Evolutionary conservation across 768 basidiomycete species (phyloP).

Genomic region (Mycena capillaripes): DNA sequence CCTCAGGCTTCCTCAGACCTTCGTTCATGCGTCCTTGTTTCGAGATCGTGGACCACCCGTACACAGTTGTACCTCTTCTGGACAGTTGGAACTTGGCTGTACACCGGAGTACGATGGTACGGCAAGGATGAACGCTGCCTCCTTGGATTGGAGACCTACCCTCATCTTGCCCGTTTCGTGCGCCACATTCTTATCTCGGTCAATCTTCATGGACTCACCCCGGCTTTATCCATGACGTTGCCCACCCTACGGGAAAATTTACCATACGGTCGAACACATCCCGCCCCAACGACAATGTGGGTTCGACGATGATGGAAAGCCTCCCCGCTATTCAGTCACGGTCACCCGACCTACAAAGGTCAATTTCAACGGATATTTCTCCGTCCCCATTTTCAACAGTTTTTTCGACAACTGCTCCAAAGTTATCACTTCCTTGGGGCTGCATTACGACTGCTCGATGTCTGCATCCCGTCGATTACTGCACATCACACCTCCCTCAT

Average conservation of each 20-base stretch:
- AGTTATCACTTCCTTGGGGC: not conserved
- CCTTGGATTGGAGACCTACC: not conserved
- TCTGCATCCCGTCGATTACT: not conserved
- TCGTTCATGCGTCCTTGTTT: not conserved
- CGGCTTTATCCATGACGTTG: not conserved
- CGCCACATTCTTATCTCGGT: slow-evolving; percentile 6
- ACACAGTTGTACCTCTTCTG: not conserved
- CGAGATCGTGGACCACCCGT: not conserved
- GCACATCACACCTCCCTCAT: not conserved
- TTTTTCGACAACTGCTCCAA: not conserved
- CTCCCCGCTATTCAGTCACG: not conserved
- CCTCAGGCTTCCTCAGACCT: not conserved
- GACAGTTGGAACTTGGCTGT: not conserved
- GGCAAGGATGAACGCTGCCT: not conserved
- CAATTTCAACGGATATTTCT: slow-evolving; percentile 1
- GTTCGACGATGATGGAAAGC: not conserved
- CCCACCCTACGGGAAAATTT: slow-evolving; percentile 4
- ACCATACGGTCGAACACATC: not conserved
- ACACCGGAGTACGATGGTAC: not conserved
- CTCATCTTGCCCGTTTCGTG: slow-evolving; percentile 1
- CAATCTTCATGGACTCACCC: not conserved
- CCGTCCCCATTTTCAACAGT: not conserved
- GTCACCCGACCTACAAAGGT: not conserved
- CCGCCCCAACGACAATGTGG: not conserved
- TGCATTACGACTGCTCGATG: not conserved